These are phyloP conservation scores for Inga oerstediana DNA, from an alignment of 306 rosid species.

Conservation along the genomic window DNA sequence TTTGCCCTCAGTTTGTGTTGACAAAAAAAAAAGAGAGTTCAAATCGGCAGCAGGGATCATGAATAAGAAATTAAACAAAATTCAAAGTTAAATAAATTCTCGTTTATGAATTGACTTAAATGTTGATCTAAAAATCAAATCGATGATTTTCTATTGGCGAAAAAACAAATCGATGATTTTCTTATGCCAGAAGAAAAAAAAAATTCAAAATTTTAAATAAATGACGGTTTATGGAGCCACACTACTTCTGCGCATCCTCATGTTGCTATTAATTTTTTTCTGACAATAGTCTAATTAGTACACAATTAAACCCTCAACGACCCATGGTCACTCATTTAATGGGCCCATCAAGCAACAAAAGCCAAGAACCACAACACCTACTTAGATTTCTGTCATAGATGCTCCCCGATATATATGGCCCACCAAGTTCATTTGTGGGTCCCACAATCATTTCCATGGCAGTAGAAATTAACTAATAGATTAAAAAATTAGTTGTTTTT, in stretches of 20 bases:
- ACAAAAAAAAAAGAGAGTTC: too few relatives aligned
- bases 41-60: background rate
- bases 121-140: background rate
- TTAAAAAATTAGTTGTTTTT: too few relatives aligned
- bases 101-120: background rate
- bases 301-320: background rate
- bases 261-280: background rate
- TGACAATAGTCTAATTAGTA: background rate
- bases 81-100: background rate
- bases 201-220: too few relatives aligned
- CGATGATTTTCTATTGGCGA: too few relatives aligned
- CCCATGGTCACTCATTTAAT: background rate
- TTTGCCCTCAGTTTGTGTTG: too few relatives aligned
- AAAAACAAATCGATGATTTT: too few relatives aligned
- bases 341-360: background rate
- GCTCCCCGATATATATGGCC: background rate
- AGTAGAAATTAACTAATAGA: background rate
- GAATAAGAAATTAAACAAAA: background rate
- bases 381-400: background rate
- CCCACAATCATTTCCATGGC: too few relatives aligned
- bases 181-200: background rate
- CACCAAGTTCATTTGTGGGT: background rate
- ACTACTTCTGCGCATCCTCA: background rate
- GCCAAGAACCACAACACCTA: background rate
- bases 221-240: background rate